Evolutionary conservation across 2,329 filamentous ascomycete species (phyloP).

Genomic region (Sclerotinia subarctica): DNA sequence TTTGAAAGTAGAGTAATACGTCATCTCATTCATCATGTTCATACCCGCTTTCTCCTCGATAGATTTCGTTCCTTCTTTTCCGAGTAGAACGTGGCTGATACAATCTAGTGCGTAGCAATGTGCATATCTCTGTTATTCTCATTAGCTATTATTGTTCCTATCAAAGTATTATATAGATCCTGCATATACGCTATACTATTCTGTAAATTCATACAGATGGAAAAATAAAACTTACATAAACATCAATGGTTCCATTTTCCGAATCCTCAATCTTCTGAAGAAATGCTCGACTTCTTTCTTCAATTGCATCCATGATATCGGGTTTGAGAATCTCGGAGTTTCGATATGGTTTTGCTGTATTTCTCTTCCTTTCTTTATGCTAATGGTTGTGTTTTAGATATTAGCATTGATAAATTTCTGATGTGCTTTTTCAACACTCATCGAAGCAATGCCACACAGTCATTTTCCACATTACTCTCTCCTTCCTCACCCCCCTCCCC

Average conservation of each 20-base stretch:
- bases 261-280: conserved; percentile 50
- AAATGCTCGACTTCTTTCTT: conserved; percentile 55
- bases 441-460: not conserved
- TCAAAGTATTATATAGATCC: not conserved
- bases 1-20: conserved; percentile 64
- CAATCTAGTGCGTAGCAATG: conserved; percentile 70
- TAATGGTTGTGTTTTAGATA: conserved; percentile 33
- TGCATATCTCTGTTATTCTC: conserved; percentile 37
- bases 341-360: conserved; percentile 65
- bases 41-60: conserved; percentile 54
- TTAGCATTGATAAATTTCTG: not conserved
- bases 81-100: conserved; percentile 66
- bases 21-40: conserved; percentile 65
- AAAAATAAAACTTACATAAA: conserved; percentile 50
- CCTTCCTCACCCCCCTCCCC: no score
- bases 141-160: not conserved
- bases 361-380: conserved; percentile 61
- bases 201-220: no score
- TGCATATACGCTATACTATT: no score
- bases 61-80: conserved; percentile 57
- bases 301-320: conserved; percentile 54
- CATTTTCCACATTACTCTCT: not conserved
- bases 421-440: not conserved
- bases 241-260: conserved; percentile 49
- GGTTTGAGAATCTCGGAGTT: conserved; percentile 63